These are phyloP conservation scores for Verbascum thapsus DNA, from an alignment of 257 asterid species.

Conservation along the genomic window DNA sequence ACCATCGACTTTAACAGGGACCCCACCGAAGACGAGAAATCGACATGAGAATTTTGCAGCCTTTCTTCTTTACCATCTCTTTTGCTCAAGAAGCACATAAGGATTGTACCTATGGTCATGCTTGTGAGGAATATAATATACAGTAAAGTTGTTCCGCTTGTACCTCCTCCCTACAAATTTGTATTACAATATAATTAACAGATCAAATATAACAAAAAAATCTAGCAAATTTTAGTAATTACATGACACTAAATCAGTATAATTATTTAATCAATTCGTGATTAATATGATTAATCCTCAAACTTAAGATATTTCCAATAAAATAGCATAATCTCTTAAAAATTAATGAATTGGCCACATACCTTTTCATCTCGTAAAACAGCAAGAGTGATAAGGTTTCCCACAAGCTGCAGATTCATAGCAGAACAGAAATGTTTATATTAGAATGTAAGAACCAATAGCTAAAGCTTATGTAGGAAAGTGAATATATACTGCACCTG, in stretches of 20 bases:
- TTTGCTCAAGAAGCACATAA: slow-evolving; percentile 83
- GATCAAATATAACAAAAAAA: slow-evolving; percentile 1
- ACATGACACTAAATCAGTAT: too few species aligned
- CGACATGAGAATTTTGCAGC: slow-evolving; percentile 42
- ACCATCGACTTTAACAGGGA: slow-evolving; percentile 56
- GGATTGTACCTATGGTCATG: slow-evolving; percentile 74
- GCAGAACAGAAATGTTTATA: slow-evolving; percentile 2
- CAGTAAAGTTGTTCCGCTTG: slow-evolving; percentile 82
- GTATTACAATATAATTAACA: slow-evolving; percentile 23
- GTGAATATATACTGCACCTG: slow-evolving; percentile 59
- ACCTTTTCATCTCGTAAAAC: slow-evolving; percentile 77
- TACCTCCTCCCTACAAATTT: slow-evolving; percentile 77
- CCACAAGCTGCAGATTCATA: slow-evolving; percentile 72
- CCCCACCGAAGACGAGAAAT: slow-evolving; percentile 56
- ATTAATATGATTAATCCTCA: too few species aligned
- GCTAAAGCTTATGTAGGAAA: slow-evolving; percentile 19
- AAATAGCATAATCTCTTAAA: too few species aligned
- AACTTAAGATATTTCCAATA: too few species aligned
- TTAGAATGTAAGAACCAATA: slow-evolving; percentile 16
- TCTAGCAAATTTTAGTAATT: neutral
- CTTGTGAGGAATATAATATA: slow-evolving; percentile 69
- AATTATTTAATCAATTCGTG: too few species aligned
- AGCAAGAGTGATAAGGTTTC: slow-evolving; percentile 83
- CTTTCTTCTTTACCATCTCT: slow-evolving; percentile 66
- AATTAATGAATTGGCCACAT: too few species aligned